Evolutionary conservation across 139 green algal species (phyloP).

Genomic region (Coelastrella sp.): DNA sequence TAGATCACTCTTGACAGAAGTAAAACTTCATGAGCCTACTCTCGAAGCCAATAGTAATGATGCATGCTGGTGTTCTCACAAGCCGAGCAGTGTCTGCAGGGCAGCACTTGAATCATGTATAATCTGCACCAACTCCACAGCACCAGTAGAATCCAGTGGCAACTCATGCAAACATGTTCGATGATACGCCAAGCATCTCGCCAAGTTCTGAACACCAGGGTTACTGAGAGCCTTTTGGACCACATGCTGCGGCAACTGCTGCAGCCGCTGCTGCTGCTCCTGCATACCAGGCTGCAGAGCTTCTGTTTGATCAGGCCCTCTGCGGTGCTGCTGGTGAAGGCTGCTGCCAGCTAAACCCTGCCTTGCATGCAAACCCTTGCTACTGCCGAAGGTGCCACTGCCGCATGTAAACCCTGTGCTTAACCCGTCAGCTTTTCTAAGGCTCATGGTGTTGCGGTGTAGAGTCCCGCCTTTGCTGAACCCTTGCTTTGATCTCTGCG

Average conservation of each 20-base stretch:
- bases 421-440: background rate
- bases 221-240: slow-evolving; percentile 7
- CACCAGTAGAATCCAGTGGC: slow-evolving; percentile 50
- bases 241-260: slow-evolving; percentile 3
- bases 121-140: slow-evolving; percentile 43
- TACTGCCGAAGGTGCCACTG: background rate
- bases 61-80: slow-evolving; percentile 34
- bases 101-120: slow-evolving; percentile 48
- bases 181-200: slow-evolving; percentile 80
- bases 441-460: background rate
- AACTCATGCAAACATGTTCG: slow-evolving; percentile 64
- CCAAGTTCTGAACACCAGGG: slow-evolving; percentile 82
- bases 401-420: no score
- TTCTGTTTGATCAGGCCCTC: background rate
- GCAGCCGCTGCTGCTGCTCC: slow-evolving; percentile 18
- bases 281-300: background rate
- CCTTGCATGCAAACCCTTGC: background rate
- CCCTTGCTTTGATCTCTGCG: no score
- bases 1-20: no score
- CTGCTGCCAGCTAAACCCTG: background rate
- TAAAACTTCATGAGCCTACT: no score
- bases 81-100: slow-evolving; percentile 55
- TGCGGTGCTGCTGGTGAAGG: background rate
- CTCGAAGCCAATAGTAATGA: background rate
- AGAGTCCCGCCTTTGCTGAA: background rate